Evolutionary conservation across 441 rosid species (phyloP), one percentile per base, ranked within the genome.

Genomic region (Hura crepitans): DNA sequence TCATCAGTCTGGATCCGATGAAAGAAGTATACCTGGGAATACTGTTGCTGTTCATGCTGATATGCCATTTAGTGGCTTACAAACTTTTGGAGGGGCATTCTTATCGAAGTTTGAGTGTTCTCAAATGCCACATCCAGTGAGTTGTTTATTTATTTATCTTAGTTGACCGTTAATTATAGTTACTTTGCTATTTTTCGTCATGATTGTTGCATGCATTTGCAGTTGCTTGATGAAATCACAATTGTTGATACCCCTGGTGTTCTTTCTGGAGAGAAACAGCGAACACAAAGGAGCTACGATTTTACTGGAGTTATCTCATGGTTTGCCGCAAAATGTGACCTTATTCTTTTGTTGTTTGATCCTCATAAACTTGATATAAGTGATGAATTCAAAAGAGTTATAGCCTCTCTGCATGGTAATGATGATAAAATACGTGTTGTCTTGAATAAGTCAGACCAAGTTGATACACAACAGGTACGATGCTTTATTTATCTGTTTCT

Each of bases 1-100:
- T 23, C 28, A 70, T 65, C 85, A 93, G 98, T 88, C 98, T 51
- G 98, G 97, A 77, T 61, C 87, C 10, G 98, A 94, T 86, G 96
- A 88, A 81, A 88, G 97, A 85, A 89, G 96, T 79, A 87, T 89
- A 74, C 98, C 97, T 0, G 98, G 97, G 66, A 91, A 93, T 72
- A 93, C 97, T 64, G 79, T 90, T 72, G 98, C 98, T 31, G 98
- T 94, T 75, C 98, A 91, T 73, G 98, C 97, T 73, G 94, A 94
- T 76, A 88, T 94, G 96, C 98, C 98, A 45, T 94, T 87, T 79
- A 85, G 82, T 79, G 98, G 97, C 66, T 89, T 94, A 55, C 87
- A 96, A 72, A 77, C 81, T 69, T 94, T 94, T 79, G 98, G 97
- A 75, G 87, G 91, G 60, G 86, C 97, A 50, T 94, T 94, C 84